Conservation (phyloP, 768 basidiomycete species). For the Lactarius quietus region DNA sequence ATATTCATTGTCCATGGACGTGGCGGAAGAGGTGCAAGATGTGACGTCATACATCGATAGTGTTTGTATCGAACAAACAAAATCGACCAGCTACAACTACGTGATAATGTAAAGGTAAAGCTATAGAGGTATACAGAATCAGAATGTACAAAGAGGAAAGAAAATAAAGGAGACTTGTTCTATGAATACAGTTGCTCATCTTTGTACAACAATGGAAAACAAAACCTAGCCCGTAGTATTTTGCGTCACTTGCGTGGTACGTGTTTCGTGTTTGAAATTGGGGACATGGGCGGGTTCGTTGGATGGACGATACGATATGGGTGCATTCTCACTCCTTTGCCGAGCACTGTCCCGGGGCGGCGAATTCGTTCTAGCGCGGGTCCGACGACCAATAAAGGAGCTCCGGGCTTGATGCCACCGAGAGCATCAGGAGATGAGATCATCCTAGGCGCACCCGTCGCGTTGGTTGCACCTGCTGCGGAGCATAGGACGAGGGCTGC, state of each 20-base stretch:
- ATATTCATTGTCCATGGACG: slow-evolving; percentile 19
- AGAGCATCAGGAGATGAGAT: slow-evolving; percentile 23
- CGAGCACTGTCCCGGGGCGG: slow-evolving; percentile 38
- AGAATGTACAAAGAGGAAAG: background rate
- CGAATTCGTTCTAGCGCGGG: slow-evolving; percentile 46
- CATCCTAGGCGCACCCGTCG: slow-evolving; percentile 23
- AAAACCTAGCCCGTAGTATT: background rate
- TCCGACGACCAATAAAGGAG: slow-evolving; percentile 48
- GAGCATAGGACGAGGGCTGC: slow-evolving; percentile 48
- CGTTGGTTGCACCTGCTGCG: slow-evolving; percentile 29
- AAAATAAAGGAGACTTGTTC: slow-evolving; percentile 3
- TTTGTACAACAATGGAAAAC: slow-evolving; percentile 7
- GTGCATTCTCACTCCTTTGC: slow-evolving; percentile 48
- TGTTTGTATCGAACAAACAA: slow-evolving; percentile 17
- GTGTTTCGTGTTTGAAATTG: background rate
- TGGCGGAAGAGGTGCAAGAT: background rate
- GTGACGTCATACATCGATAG: slow-evolving; percentile 12
- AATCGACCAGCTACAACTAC: background rate
- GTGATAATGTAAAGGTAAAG: slow-evolving; percentile 5
- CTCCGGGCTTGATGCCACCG: slow-evolving; percentile 20
- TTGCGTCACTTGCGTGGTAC: slow-evolving; percentile 18
- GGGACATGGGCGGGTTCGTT: background rate
- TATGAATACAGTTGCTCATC: slow-evolving; percentile 18
- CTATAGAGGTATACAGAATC: slow-evolving; percentile 1
- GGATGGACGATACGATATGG: slow-evolving; percentile 48